Evolutionary conservation across 2,329 filamentous ascomycete genomes (phyloP).

Genomic region (Metarhizium album): DNA sequence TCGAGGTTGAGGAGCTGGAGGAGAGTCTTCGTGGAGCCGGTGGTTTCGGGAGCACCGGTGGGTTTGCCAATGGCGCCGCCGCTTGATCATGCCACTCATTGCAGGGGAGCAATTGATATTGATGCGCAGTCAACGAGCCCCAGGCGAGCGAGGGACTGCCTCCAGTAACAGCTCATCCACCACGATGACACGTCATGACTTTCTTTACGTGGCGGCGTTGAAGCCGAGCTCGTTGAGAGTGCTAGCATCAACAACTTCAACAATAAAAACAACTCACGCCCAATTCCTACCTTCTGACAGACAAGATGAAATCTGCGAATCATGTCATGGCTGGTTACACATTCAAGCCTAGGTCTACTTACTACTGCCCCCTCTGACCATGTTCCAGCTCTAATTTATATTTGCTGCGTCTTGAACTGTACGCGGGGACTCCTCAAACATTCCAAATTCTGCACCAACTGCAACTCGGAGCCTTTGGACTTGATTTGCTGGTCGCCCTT

Average conservation of each 20-base stretch:
- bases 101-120: not conserved
- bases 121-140: not conserved
- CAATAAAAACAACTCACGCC: too few species aligned
- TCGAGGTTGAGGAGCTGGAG: constrained; percentile 80
- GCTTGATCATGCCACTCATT: not conserved
- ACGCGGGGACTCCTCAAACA: constrained; percentile 56
- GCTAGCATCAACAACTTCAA: too few species aligned
- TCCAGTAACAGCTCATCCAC: not conserved
- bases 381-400: constrained; percentile 21
- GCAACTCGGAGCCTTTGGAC: constrained; percentile 82
- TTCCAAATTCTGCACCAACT: constrained; percentile 64
- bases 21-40: constrained; percentile 85
- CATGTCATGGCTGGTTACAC: not conserved
- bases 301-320: too few species aligned
- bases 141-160: not conserved
- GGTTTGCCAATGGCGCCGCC: not conserved
- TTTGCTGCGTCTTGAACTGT: constrained; percentile 47
- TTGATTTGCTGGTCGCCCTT: constrained; percentile 55
- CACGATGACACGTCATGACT: not conserved
- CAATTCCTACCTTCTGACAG: too few species aligned
- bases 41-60: constrained; percentile 82
- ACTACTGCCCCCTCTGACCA: not conserved
- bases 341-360: not conserved
- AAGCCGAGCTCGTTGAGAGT: too few species aligned
- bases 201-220: not conserved